A percentile compares a stretch with the other conserved stretches of the same genome.
These are phyloP conservation scores for Rhodotorula sp. DNA, from an alignment of 1,284 basidiomycete genomes.

Conservation along the genomic window DNA sequence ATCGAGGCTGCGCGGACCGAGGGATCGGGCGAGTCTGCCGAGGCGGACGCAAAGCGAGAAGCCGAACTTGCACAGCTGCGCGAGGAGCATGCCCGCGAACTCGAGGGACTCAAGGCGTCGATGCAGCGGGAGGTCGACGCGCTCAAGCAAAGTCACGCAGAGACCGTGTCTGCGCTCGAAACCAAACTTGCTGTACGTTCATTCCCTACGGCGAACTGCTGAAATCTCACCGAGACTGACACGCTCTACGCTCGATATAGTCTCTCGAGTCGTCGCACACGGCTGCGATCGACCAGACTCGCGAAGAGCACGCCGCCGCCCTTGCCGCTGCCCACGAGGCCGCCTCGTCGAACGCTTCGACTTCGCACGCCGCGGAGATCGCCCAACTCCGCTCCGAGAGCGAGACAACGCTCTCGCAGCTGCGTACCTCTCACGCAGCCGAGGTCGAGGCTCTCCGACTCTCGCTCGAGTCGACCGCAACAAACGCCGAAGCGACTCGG, in stretches of 20 bases:
- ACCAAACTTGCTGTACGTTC: not conserved
- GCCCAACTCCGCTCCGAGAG: slow-evolving; percentile 65
- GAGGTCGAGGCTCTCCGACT: slow-evolving; percentile 53
- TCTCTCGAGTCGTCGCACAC: slow-evolving; percentile 67
- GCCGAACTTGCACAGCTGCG: too few species aligned
- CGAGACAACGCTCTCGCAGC: slow-evolving; percentile 63
- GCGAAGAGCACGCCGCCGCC: not conserved
- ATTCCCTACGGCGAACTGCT: rapidly evolving
- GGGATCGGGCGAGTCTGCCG: not conserved
- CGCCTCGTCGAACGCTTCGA: slow-evolving; percentile 62
- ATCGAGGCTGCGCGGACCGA: not conserved
- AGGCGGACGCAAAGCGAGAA: slow-evolving; percentile 64
- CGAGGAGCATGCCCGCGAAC: not conserved
- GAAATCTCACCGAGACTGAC: not conserved
- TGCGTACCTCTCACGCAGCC: slow-evolving; percentile 61
- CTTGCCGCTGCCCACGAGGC: slow-evolving; percentile 48
- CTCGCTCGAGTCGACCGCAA: not conserved
- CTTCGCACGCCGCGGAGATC: slow-evolving; percentile 66
- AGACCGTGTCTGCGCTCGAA: not conserved
- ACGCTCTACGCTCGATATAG: slow-evolving; percentile 21
- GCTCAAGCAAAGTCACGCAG: not conserved
- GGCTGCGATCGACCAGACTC: slow-evolving; percentile 49
- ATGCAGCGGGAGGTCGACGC: not conserved
- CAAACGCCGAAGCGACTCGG: not conserved
- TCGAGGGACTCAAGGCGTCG: not conserved